These are phyloP conservation scores for Hypomontagnella submonticulosa DNA, from an alignment of 495 filamentous ascomycete genomes.

Conservation along the genomic window DNA sequence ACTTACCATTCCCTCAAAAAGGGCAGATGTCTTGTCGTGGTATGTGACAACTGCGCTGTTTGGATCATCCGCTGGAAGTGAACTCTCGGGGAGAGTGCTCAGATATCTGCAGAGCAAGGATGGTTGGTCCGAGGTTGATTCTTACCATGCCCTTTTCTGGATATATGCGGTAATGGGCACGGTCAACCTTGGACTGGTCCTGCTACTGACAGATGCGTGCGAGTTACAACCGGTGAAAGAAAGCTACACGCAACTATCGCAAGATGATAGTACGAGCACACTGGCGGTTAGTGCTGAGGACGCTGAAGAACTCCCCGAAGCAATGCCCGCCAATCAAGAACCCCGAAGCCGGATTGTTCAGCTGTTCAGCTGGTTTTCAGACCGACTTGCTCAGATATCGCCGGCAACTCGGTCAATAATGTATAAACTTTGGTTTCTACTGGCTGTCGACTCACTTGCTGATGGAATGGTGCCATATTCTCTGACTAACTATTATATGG, in stretches of 20 bases:
- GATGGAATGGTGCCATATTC: constrained; percentile 80
- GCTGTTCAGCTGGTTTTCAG: constrained; percentile 45
- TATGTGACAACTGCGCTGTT: constrained; percentile 69
- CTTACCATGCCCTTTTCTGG: constrained; percentile 77
- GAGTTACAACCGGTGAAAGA: constrained; percentile 61
- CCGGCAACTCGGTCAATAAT: constrained; percentile 68
- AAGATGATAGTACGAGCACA: constrained; percentile 39
- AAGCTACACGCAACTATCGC: constrained; percentile 59
- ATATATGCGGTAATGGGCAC: constrained; percentile 73
- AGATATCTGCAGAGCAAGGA: constrained; percentile 59
- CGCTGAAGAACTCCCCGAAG: constrained; percentile 26
- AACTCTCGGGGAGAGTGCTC: constrained; percentile 73
- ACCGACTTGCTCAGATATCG: constrained; percentile 64
- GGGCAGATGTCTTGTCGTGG: constrained; percentile 85
- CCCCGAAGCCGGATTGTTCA: constrained; percentile 37
- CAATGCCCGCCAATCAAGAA: constrained; percentile 17
- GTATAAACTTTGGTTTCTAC: constrained; percentile 76
- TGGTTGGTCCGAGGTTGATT: constrained; percentile 65
- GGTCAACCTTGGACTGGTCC: constrained; percentile 71
- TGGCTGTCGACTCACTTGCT: constrained; percentile 81
- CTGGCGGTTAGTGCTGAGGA: constrained; percentile 14
- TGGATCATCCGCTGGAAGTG: constrained; percentile 72
- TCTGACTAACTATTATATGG: constrained; percentile 81
- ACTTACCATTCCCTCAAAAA: constrained; percentile 67
- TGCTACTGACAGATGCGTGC: constrained; percentile 67